Base-by-base conservation (phyloP, 352 stramenopile genomes). In the Phytophthora macrochlamydospora region DNA sequence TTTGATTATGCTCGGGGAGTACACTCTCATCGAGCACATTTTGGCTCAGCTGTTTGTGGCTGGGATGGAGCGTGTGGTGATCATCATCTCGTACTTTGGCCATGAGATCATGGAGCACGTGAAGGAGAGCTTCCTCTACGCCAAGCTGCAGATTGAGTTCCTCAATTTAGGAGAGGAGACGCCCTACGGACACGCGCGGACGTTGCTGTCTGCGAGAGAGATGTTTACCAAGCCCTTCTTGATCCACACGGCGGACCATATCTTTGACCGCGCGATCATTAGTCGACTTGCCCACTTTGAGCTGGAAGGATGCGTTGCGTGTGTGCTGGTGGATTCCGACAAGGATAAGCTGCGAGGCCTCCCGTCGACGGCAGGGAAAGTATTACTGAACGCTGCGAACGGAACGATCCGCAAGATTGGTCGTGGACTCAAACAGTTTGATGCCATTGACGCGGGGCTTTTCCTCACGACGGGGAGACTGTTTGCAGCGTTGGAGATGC, bases 181-280 rank as follows among this genome's bases (percentile, higher is more conserved):
- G 54, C 74, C 75, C 13, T 90, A 92, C 56, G 82, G 83, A 35
- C 81, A 93, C 63, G 79, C 87, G 56, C 82, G 85, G 32, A 91
- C 87, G 51, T 51, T 95, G 40, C 67, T 95, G 24, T 89, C 87
- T 11, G 87, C 85, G 29, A 76, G 85, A 48, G 76, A 92, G 45
- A 89, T 93, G 78, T 95, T 95, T 59, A 66, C 72, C 1, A 82
- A 87, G n/a, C 84, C 82, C 6, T 95, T 95, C 62, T 65, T 95
- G 43, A 94, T 95, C 62, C 87, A 95, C 71, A 93, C 87, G 52
- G 82, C 87, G 3, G 85, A 95, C 59, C 87, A 93, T 65, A 84
- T 95, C 60, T 93, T 95, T 51, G 85, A 95, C 70, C 81, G 88
- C 58, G 74, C 76, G 2, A 88, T 95, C 33, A 81, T 95, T 32